Evolutionary conservation across 2,329 filamentous ascomycete species (phyloP), one percentile per base, ranked within the genome.

Genomic region (Didymella keratinophila): DNA sequence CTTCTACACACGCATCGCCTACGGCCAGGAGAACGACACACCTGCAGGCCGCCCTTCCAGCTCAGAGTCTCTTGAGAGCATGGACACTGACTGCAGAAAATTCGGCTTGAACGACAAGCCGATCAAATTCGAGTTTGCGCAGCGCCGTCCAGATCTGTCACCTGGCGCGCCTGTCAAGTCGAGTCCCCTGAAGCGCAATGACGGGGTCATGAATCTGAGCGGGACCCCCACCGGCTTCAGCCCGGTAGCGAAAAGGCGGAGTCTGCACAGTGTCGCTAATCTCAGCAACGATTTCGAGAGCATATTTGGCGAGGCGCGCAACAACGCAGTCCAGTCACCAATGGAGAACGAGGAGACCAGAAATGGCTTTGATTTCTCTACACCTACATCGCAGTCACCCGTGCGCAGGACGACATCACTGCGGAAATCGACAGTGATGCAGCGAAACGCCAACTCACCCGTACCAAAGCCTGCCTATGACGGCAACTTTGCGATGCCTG

Each of bases 161-260:
- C 68, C 68, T 21, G 56, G 56, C 10, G 81, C 85, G n/a, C 64
- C 68, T 2, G 81, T 85, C 18, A 87, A 87, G 60, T 88, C 89
- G 6, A 97, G 94, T 73, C 93, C 94, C 5, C 80, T 98, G 67
- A 97, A 98, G 83, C 88, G 95, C 68, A 94, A 90, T 72, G 94
- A 98, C 79, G 89, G 91, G 42, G 89, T 89, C 50, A 94, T 96
- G 90, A 92, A 92, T 70, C 80, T 96, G 47, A 93, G 96, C 70
- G 89, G 91, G 63, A 83, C 87, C 27, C 56, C 56, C 16, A 89
- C 85, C 68, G 83, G 90, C 55, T 91, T 91, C 66, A 97, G 91
- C 71, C 94, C 95, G 0, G 91, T 94, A 59, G 91, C 93, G 45
- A 97, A 97, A 81, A 86, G 95, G 65, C 87, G 95, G 70, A 97